Evolutionary conservation across 441 rosid genomes (phyloP).

Genomic region (Geranium incanum): DNA sequence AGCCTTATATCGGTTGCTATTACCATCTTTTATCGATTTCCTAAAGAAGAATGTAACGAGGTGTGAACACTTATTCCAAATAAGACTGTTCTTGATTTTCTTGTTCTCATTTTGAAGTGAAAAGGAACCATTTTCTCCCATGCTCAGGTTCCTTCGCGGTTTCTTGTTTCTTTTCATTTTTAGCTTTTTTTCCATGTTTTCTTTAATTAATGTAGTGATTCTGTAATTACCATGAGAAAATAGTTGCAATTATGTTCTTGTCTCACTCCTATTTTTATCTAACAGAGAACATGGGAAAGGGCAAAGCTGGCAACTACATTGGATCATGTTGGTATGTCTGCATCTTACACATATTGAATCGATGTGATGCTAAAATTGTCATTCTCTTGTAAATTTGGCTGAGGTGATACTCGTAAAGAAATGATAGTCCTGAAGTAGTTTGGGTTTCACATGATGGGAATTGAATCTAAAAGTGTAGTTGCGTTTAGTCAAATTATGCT

Average conservation of each 20-base stretch:
- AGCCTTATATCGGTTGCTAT: background rate
- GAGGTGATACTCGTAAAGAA: background rate
- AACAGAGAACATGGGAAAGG: constrained; percentile 93
- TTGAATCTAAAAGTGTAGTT: background rate
- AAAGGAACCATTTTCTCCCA: background rate
- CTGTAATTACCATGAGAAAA: background rate
- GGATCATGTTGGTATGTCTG: constrained; percentile 58
- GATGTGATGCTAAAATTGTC: background rate
- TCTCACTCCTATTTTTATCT: constrained; percentile 13
- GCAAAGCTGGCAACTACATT: constrained; percentile 69
- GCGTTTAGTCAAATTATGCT: background rate
- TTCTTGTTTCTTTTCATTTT: background rate
- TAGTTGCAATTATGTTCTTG: background rate
- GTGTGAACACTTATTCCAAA: background rate
- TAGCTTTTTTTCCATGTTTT: background rate
- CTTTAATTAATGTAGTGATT: background rate
- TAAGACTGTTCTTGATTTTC: background rate
- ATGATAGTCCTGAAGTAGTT: background rate
- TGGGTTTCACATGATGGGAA: background rate
- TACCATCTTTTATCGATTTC: background rate
- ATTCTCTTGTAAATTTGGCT: background rate
- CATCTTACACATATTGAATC: background rate
- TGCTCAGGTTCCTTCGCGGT: background rate
- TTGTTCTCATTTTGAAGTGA: background rate
- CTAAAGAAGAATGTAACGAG: background rate